Evolutionary conservation across 2,329 filamentous ascomycete species (phyloP).

Genomic region (Hypoxylon sp.): DNA sequence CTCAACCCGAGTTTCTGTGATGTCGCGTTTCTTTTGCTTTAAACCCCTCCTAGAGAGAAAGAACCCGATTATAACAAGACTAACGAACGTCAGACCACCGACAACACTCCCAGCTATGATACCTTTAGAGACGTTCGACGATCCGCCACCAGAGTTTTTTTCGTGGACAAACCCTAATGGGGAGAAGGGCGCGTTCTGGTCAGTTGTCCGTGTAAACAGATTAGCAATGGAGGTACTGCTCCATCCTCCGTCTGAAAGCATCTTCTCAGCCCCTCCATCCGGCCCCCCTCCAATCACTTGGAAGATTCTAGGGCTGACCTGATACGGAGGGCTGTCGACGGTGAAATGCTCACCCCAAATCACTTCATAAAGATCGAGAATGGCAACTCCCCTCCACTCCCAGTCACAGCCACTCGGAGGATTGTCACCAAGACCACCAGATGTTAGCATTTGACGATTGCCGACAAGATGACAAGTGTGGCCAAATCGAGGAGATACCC

Average conservation of each 20-base stretch:
- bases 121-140: neutral
- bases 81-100: neutral
- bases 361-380: neutral
- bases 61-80: neutral
- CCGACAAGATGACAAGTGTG: neutral
- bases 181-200: neutral
- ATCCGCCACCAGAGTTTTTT: neutral
- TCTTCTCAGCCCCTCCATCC: neutral
- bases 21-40: neutral
- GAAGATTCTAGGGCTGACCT: neutral
- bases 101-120: neutral
- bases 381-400: neutral
- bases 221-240: neutral
- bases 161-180: neutral
- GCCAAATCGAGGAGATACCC: neutral
- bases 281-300: neutral
- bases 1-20: neutral
- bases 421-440: neutral
- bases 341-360: neutral
- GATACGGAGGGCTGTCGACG: neutral
- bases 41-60: neutral
- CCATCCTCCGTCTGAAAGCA: neutral
- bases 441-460: neutral
- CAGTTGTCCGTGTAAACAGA: neutral
- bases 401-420: neutral